phyloP scores from a whole-genome alignment of 495 filamentous ascomycete species.

The Aspergillus conjunctus region DNA sequence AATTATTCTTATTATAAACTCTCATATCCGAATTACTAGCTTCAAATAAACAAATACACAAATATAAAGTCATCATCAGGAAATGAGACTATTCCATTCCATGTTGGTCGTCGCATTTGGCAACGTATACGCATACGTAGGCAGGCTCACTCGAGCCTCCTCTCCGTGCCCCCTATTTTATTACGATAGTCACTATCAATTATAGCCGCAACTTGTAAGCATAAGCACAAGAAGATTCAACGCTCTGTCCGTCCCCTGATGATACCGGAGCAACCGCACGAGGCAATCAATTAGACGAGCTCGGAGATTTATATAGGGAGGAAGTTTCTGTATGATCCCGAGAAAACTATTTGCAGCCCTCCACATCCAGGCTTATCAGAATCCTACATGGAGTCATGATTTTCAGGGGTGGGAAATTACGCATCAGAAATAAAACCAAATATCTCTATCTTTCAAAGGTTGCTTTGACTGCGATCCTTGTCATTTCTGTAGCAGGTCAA shows the following conservation, averaged over 20 bases:
- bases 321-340: neutral
- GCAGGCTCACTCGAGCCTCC: neutral
- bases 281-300: neutral
- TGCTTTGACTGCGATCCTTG: neutral
- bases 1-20: neutral
- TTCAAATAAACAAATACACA: neutral
- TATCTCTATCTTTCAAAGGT: neutral
- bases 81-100: neutral
- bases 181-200: neutral
- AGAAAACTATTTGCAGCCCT: neutral
- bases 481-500: neutral
- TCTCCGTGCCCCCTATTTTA: neutral
- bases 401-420: conserved; percentile 25
- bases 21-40: neutral
- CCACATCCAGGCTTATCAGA: neutral
- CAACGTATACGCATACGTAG: neutral
- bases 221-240: neutral
- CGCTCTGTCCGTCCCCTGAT: neutral
- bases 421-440: neutral
- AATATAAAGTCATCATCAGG: too few species aligned
- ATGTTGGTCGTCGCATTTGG: neutral
- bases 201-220: neutral
- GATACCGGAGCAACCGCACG: neutral
- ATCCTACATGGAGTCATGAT: conserved; percentile 22
- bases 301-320: conserved; percentile 1